Conservation (phyloP, 805 yeast species). For the Kuraishia borneana region DNA sequence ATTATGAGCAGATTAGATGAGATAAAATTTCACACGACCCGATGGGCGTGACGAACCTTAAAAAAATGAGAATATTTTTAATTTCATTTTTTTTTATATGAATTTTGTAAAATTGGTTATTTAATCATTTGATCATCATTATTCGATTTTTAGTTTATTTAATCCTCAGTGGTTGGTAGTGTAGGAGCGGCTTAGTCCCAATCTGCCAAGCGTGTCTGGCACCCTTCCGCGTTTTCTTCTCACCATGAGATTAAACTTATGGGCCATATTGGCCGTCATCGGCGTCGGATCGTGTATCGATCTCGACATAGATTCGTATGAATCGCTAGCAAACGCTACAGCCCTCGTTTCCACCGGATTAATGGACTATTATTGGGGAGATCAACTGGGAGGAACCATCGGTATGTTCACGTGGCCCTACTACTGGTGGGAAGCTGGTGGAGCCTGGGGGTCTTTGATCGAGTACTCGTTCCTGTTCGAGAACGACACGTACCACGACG, state of each 20-base stretch:
- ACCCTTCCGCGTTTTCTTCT: no score
- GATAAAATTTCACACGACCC: constrained; percentile 4
- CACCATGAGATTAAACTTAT: no score
- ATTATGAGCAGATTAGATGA: neutral
- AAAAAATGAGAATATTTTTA: no score
- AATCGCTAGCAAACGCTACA: constrained; percentile 37
- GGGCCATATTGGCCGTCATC: no score
- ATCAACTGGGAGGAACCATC: constrained; percentile 49
- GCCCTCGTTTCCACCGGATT: constrained; percentile 57
- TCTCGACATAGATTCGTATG: constrained; percentile 25
- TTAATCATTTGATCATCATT: no score
- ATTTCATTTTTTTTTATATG: no score
- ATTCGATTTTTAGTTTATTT: no score
- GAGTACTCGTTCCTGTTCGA: constrained; percentile 67
- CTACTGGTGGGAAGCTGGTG: constrained; percentile 93
- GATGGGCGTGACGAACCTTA: no score
- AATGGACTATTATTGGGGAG: constrained; percentile 73
- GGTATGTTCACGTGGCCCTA: constrained; percentile 69
- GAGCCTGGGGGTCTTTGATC: constrained; percentile 56
- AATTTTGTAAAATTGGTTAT: no score
- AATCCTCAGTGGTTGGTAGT: no score
- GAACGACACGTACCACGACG: constrained; percentile 48
- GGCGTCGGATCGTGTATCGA: constrained; percentile 10
- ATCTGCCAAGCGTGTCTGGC: no score
- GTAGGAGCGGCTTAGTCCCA: no score